These are phyloP conservation scores for Metahyphopichia silvanorum DNA, from an alignment of 805 yeast species.

Conservation along the genomic window DNA sequence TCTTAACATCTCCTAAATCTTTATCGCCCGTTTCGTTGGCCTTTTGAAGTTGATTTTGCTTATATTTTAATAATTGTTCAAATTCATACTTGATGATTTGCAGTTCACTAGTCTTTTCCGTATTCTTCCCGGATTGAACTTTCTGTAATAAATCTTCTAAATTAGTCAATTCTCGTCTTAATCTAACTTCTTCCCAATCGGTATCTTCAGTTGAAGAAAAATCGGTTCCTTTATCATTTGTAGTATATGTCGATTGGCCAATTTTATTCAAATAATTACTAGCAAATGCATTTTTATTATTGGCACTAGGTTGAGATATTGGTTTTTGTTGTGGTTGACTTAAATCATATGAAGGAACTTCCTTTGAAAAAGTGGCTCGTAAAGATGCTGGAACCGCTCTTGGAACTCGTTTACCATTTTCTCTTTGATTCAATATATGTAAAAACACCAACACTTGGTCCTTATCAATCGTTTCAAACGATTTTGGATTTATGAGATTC, in stretches of 20 bases:
- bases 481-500: constrained; percentile 92
- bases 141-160: constrained; percentile 63
- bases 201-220: constrained; percentile 71
- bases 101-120: constrained; percentile 20
- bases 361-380: constrained; percentile 88
- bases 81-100: constrained; percentile 55
- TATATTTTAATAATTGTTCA: constrained; percentile 78
- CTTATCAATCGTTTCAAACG: constrained; percentile 82
- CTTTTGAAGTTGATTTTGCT: constrained; percentile 52
- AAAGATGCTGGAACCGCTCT: constrained; percentile 91
- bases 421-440: constrained; percentile 88
- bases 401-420: constrained; percentile 81
- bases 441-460: constrained; percentile 88
- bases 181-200: constrained; percentile 90
- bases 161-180: constrained; percentile 73
- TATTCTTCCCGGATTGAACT: constrained; percentile 32
- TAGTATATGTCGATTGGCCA: constrained; percentile 44
- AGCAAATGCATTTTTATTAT: constrained; percentile 43
- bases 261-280: constrained; percentile 53
- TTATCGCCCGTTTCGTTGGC: constrained; percentile 13
- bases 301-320: constrained; percentile 20
- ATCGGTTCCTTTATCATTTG: constrained; percentile 56
- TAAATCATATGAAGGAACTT: constrained; percentile 69
- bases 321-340: constrained; percentile 23
- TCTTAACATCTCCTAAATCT: constrained; percentile 51